Evolutionary conservation across 306 rosid genomes (phyloP).

Genomic region (Acacia melanoxylon): DNA sequence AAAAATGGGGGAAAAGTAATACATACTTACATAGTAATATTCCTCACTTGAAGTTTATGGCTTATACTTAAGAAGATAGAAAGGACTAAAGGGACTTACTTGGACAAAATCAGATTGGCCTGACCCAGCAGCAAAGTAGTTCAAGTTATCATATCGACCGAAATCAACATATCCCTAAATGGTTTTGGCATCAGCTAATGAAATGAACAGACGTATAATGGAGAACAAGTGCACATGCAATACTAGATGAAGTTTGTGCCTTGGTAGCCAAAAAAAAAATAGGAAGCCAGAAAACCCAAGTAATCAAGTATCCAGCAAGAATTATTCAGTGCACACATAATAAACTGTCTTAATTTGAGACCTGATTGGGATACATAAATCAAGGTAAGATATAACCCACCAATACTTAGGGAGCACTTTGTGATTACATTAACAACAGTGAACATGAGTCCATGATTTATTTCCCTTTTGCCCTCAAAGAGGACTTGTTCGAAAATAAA

Average conservation of each 20-base stretch:
- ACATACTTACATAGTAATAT: not conserved
- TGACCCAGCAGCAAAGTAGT: constrained; percentile 79
- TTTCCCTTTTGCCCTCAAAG: not conserved
- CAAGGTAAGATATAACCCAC: constrained; percentile 10
- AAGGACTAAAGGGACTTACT: constrained; percentile 51
- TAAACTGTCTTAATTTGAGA: not conserved
- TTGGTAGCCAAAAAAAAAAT: not conserved
- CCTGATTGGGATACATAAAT: not conserved
- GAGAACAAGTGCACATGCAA: constrained; percentile 24
- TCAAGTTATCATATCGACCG: constrained; percentile 72
- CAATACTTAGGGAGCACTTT: not conserved
- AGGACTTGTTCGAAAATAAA: not conserved
- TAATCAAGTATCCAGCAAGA: not conserved
- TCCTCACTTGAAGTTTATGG: constrained; percentile 19
- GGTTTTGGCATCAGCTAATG: constrained; percentile 33
- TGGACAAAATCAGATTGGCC: constrained; percentile 73
- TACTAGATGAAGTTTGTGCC: constrained; percentile 1
- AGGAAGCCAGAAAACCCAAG: constrained; percentile 14
- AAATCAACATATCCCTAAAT: constrained; percentile 87
- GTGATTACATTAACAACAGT: not conserved
- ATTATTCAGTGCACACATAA: constrained; percentile 15
- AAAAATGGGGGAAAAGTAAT: constrained; percentile 8
- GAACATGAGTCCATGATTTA: not conserved
- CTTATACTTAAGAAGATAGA: not conserved
- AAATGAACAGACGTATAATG: constrained; percentile 21